Conservation (phyloP, 2,329 filamentous ascomycete genomes). For the Claviceps monticola region DNA sequence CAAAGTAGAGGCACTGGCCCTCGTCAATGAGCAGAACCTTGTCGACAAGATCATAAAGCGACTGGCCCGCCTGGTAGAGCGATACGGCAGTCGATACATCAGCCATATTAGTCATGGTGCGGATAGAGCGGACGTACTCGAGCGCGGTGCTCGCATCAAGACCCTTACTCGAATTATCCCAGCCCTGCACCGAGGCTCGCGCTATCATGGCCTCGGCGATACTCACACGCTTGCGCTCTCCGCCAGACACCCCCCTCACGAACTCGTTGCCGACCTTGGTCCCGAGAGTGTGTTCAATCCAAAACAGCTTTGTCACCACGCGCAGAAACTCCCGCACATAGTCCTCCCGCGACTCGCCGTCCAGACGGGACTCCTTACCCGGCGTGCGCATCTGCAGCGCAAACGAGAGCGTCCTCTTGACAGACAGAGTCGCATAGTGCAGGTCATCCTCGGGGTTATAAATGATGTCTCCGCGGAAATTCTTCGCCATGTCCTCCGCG, state of each 20-base stretch:
- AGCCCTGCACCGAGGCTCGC: slow-evolving; percentile 50
- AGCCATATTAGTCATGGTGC: slow-evolving; percentile 56
- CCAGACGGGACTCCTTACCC: slow-evolving; percentile 29
- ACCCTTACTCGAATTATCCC: slow-evolving; percentile 62
- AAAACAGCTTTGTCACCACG: slow-evolving; percentile 56
- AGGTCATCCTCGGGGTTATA: slow-evolving; percentile 57
- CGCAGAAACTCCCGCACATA: slow-evolving; percentile 38
- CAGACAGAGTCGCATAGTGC: slow-evolving; percentile 56
- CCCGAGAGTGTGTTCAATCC: slow-evolving; percentile 54
- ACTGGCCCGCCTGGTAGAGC: slow-evolving; percentile 57
- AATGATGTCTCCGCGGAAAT: slow-evolving; percentile 48
- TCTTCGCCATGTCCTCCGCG: slow-evolving; percentile 30
- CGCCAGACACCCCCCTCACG: slow-evolving; percentile 47
- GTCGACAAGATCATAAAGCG: slow-evolving; percentile 54
- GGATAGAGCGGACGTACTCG: slow-evolving; percentile 52
- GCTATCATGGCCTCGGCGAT: slow-evolving; percentile 54
- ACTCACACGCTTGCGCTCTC: slow-evolving; percentile 59
- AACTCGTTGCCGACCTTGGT: slow-evolving; percentile 58
- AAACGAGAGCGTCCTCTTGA: slow-evolving; percentile 52
- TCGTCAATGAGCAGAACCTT: slow-evolving; percentile 64
- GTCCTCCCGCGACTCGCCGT: slow-evolving; percentile 45
- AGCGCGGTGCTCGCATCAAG: slow-evolving; percentile 60
- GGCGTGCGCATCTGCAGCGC: slow-evolving; percentile 53
- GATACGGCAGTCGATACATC: slow-evolving; percentile 57
- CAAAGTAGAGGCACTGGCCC: slow-evolving; percentile 61